These are phyloP conservation scores for Farysia itapuensis DNA, from an alignment of 1,284 basidiomycete genomes.

Conservation along the genomic window DNA sequence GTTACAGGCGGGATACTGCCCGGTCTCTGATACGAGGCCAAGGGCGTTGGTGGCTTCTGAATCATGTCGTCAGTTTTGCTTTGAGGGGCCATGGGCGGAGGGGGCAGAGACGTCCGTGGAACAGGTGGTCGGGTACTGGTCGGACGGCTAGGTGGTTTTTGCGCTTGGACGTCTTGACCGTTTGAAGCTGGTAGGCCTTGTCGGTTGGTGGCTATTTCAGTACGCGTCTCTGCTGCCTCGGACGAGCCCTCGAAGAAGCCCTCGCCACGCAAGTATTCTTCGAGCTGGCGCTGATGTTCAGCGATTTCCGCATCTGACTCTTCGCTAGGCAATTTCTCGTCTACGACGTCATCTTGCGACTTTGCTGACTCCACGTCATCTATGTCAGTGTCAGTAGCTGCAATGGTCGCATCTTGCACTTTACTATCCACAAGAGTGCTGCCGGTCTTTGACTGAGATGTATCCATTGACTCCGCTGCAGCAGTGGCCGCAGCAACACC, in stretches of 20 bases:
- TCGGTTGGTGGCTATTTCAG: background rate
- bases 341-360: background rate
- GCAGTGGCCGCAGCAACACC: background rate
- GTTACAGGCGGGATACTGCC: slow-evolving; percentile 26
- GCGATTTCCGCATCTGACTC: slow-evolving; percentile 33
- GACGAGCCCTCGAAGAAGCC: slow-evolving; percentile 29
- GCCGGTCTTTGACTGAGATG: background rate
- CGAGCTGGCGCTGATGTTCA: slow-evolving; percentile 34
- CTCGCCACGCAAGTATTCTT: slow-evolving; percentile 38
- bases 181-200: background rate
- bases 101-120: slow-evolving; percentile 23
- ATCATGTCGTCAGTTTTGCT: slow-evolving; percentile 4
- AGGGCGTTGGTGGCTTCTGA: slow-evolving; percentile 3
- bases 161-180: slow-evolving; percentile 3
- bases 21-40: background rate
- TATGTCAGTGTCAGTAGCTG: background rate
- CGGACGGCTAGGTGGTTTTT: slow-evolving; percentile 35
- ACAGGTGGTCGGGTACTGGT: slow-evolving; percentile 43
- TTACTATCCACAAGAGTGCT: background rate
- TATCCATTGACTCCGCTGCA: background rate
- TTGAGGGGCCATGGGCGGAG: background rate
- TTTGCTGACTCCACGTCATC: background rate
- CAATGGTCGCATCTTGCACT: background rate
- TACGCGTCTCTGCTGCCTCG: background rate
- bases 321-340: background rate